phyloP scores from a whole-genome alignment of 1,139 yeast genomes.

The Geotrichum siamense region DNA sequence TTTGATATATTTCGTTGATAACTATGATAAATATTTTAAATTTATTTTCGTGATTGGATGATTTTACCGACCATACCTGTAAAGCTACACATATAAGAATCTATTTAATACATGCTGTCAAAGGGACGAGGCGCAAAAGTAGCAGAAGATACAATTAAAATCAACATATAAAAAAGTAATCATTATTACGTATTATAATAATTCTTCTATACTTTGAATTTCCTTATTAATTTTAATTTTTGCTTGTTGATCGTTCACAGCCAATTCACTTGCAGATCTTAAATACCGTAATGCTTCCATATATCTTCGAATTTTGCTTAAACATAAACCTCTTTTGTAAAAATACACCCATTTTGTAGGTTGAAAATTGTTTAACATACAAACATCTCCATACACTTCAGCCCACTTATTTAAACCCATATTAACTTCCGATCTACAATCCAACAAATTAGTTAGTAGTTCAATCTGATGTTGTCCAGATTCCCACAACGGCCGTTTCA shows the following conservation, averaged over 20 bases:
- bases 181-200: not conserved
- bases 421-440: slow-evolving; percentile 79
- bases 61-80: no score
- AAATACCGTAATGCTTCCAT: slow-evolving; percentile 68
- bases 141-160: no score
- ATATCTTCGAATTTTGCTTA: slow-evolving; percentile 59
- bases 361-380: slow-evolving; percentile 61
- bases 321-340: slow-evolving; percentile 72
- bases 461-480: slow-evolving; percentile 71
- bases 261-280: slow-evolving; percentile 61
- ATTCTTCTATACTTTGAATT: slow-evolving; percentile 7
- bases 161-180: no score
- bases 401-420: slow-evolving; percentile 56
- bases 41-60: no score
- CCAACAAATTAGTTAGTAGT: slow-evolving; percentile 64
- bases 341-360: slow-evolving; percentile 66
- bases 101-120: no score
- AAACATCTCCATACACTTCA: slow-evolving; percentile 77
- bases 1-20: no score
- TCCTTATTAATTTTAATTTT: slow-evolving; percentile 12
- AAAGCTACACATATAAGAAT: no score
- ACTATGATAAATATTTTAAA: no score
- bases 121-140: no score
- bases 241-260: slow-evolving; percentile 19
- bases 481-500: slow-evolving; percentile 80